A percentile compares a stretch with the other conserved stretches of the same genome.
Evolutionary conservation across 23 red algal species (phyloP).

Genomic region (Gracilariopsis chorda): DNA sequence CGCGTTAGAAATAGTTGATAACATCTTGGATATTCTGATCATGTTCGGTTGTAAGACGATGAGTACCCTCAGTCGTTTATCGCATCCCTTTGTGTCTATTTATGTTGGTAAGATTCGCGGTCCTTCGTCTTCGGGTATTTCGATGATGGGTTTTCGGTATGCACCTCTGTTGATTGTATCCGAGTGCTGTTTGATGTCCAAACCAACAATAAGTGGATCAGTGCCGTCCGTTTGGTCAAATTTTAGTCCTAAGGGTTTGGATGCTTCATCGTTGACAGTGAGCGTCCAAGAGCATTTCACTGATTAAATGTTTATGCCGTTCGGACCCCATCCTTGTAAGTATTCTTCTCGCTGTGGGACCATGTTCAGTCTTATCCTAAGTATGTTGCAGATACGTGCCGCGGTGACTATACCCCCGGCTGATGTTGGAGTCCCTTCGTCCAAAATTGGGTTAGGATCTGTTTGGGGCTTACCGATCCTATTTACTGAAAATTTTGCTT

Average conservation of each 20-base stretch:
- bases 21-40: not conserved
- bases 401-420: constrained; percentile 4
- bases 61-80: not conserved
- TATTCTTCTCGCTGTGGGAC: not conserved
- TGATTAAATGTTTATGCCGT: not conserved
- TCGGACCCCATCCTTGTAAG: not conserved
- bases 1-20: not conserved
- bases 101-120: not conserved
- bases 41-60: not conserved
- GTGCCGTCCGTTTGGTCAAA: not conserved
- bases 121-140: not conserved
- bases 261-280: not conserved
- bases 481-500: not conserved
- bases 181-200: constrained; percentile 9
- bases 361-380: not conserved
- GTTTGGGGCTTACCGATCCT: not conserved
- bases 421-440: not conserved
- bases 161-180: not conserved
- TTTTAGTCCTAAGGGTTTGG: not conserved
- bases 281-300: constrained; percentile 8
- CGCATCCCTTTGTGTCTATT: not conserved
- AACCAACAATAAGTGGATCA: not conserved
- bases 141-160: not conserved
- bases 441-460: constrained; percentile 16
- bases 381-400: constrained; percentile 7